Evolutionary conservation across 192 early-diverging fungal species (phyloP), one percentile per base, ranked within the genome.

Genomic region (Endogone sp.): DNA sequence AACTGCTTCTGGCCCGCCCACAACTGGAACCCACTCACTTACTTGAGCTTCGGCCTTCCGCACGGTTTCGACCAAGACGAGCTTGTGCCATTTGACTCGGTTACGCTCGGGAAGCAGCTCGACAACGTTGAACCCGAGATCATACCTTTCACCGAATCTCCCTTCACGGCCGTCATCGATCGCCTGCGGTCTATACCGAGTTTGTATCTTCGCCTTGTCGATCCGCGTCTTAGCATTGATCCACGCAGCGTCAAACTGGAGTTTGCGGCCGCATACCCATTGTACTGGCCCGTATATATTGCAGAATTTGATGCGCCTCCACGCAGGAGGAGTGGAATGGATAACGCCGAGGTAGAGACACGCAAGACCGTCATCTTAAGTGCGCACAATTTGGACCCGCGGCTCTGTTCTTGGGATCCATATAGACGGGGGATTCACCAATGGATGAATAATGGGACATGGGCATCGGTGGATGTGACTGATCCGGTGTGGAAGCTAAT

Each of bases 201-300:
- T 37, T 37, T 10, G 10, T 28, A 29, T 25, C 25, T 61, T 3
- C 16, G 27, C 29, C 32, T 72, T 0, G 67, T 64, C 3, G 58
- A 61, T 9, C 8, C 65, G 1, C 13, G 44, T 2, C 6, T 74
- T 0, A 60, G 65, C 0, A 64, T 63, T 69, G 56, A 22, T 29
- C 60, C 10, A 2, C 69, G 29, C 25, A 30, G 3, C 58, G 69
- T 27, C 59, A 66, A 65, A 0, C 16, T 77, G 0, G 57, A 27
- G 3, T 72, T 72, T 37, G 26, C 32, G n/a, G 71, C 75, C 22
- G 67, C 59, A 3, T 77, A 77, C 61, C 75, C 75, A 28, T 29
- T 77, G 1, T 77, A 77, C 58, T 72, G 70, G 71, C 75, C 75
- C 0, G 70, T 72, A 3, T 77, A 77, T 44, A 69, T 77, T 58